phyloP scores from a whole-genome alignment of 345 rosid species.

The Heritiera littoralis region DNA sequence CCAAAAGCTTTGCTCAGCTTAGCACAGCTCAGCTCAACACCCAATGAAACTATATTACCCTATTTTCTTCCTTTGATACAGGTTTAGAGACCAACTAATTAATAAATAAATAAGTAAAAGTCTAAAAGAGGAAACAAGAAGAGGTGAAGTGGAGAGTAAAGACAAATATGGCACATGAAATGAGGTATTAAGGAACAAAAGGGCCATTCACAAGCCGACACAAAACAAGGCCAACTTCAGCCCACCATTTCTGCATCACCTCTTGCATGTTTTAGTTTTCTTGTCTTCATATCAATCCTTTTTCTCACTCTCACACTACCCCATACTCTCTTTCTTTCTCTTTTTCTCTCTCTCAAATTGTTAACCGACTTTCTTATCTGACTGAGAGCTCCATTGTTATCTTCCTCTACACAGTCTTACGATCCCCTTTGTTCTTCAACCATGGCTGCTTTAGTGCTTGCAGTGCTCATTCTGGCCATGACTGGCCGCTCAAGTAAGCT shows the following conservation, averaged over 20 bases:
- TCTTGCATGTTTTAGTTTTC: not conserved
- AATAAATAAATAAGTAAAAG: too few relatives aligned
- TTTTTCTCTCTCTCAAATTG: not conserved
- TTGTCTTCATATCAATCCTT: too few relatives aligned
- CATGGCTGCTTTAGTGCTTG: conserved; percentile 50
- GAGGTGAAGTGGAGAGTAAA: too few relatives aligned
- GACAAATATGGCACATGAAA: too few relatives aligned
- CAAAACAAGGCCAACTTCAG: not conserved
- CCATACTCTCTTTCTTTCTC: too few relatives aligned
- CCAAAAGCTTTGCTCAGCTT: not conserved
- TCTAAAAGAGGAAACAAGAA: too few relatives aligned
- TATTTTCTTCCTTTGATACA: not conserved
- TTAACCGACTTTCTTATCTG: not conserved
- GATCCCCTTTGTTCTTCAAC: conserved; percentile 1
- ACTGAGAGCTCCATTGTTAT: not conserved
- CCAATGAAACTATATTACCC: not conserved
- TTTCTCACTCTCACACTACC: too few relatives aligned
- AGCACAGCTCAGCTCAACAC: conserved; percentile 4
- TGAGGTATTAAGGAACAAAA: too few relatives aligned
- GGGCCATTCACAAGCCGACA: too few relatives aligned
- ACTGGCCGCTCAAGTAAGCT: conserved; percentile 52
- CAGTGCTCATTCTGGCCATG: conserved; percentile 50
- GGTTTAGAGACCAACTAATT: not conserved
- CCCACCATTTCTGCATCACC: not conserved
- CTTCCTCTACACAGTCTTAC: not conserved